Evolutionary conservation across 2,329 filamentous ascomycete genomes (phyloP), one percentile per base, ranked within the genome.

Genomic region (Bipolaris gigantea): DNA sequence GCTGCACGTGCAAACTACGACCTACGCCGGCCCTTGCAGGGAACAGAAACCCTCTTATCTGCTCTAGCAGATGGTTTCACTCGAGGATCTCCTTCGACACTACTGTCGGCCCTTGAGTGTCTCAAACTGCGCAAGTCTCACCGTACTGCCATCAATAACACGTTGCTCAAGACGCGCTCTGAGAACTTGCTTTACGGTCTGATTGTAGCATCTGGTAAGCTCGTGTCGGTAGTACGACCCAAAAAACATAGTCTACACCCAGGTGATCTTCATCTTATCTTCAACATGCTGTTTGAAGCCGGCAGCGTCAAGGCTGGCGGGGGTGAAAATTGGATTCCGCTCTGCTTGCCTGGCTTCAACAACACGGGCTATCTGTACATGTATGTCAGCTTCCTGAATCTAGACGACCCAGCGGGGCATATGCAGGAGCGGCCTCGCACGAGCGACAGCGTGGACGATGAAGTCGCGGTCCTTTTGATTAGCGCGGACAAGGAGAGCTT

Each of bases 261-360:
- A 0, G 93, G 92, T 59, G 94, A 99, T 71, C 81, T 99, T 21
- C 93, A 97, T 69, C 83, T 99, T 41, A 92, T 99, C 56, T 99
- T 99, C 81, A 97, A 97, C 71, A 99, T 99, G 95, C 85, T 99
- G 2, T 99, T 99, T 67, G 92, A 96, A 76, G 94, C 93, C 2
- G 90, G 91, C 44, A 89, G 90, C 39, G 89, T 99, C 71, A 93
- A 94, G 71, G 89, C 91, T 18, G 92, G 90, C 5, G 92, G 85
- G n/a, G 94, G 93, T 27, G 94, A 99, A 75, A 97, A 93, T 66
- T 99, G 94, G 94, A 93, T 97, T 43, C 94, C 94, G 0, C 81
- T 99, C 6, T 99, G 94, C 67, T 82, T 99, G 3, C 95, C 94
- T 0, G 93, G 92, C 5, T 99, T 99, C 78, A 99, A 99, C 77